Base-by-base conservation (phyloP, 495 filamentous ascomycete species). In the Letharia columbiana region DNA sequence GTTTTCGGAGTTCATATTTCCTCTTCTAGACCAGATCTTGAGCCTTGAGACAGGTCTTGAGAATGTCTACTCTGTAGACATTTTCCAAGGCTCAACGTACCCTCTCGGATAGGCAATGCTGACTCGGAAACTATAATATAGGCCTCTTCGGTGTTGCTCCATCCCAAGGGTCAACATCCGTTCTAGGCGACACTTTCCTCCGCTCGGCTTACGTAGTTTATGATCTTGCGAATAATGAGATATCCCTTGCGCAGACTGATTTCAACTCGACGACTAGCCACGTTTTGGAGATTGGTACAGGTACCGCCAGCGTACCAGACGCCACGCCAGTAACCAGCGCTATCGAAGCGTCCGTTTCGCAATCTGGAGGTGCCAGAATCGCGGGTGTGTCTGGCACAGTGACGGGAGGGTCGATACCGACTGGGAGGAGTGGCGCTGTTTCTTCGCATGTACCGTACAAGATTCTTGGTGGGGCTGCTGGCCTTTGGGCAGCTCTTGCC, bases 141-240 rank as follows among this genome's bases (percentile, higher is more conserved):
- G 23, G 23, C 69, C 77, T 88, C 35, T 91, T 92, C 69, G 91
- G 91, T 58, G 88, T 97, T 73, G 81, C 82, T 11, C 87, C 90
- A 17, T 84, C 89, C 8, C 66, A 42, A 39, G 71, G 76, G n/a
- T 84, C 83, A 56, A 86, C 84, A 6, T 78, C 82, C 47, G 87
- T 96, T 7, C 77, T 98, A 42, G 93, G 93, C 17, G 93, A 98
- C 73, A 97, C 93, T 0, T 98, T 97, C 78, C 80, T 98, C 20
- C 84, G 94, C 64, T 90, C 87, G 44, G 91, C 92, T 0, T 98
- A 97, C 71, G 86, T 96, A 39, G 93, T 98, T 0, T 97, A 92
- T 71, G 92, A 97, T 71, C 78, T 97, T 20, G 82, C 80, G 18
- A 96, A 93, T 73, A 91, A 96, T 75, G 82, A 91, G 76, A 92